Conservation (phyloP, 73 alveolate species). For the Blepharisma japonicum region DNA sequence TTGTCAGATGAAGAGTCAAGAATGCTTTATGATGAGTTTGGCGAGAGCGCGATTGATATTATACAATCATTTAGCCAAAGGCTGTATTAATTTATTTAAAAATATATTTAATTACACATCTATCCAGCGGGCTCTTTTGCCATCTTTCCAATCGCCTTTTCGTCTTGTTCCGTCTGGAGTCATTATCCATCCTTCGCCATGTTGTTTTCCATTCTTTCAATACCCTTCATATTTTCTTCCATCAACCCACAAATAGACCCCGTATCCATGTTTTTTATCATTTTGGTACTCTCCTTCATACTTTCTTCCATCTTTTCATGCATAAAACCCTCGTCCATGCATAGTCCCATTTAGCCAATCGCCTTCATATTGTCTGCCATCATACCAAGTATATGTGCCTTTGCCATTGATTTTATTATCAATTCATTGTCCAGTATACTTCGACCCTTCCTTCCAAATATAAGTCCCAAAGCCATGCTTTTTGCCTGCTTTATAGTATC, state of each 20-base stretch:
- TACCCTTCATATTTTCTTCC: constrained; percentile 65
- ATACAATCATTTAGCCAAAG: too few species aligned
- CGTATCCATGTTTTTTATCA: constrained; percentile 90
- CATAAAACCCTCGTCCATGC: constrained; percentile 81
- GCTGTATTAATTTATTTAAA: too few species aligned
- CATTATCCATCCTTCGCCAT: constrained; percentile 46
- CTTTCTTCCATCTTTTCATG: constrained; percentile 93
- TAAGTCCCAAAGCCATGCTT: constrained; percentile 66
- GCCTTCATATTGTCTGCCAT: constrained; percentile 68
- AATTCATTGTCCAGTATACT: constrained; percentile 56
- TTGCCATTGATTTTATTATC: constrained; percentile 74
- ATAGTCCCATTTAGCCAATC: constrained; percentile 51
- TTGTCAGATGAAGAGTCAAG: constrained; percentile 61
- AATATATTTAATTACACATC: too few species aligned
- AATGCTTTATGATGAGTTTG: constrained; percentile 64
- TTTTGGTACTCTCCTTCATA: constrained; percentile 88
- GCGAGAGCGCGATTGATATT: constrained; percentile 36
- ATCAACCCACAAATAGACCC: constrained; percentile 84
- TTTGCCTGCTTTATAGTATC: constrained; percentile 63
- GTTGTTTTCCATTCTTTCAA: constrained; percentile 54
- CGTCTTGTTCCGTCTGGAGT: constrained; percentile 33
- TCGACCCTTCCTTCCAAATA: constrained; percentile 60
- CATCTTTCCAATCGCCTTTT: constrained; percentile 44
- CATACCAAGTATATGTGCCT: constrained; percentile 78
- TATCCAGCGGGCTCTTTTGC: constrained; percentile 37